A percentile compares a stretch with the other conserved stretches of the same genome.
phyloP scores from a whole-genome alignment of 1,139 yeast genomes.

The Protomyces macrosporus region DNA sequence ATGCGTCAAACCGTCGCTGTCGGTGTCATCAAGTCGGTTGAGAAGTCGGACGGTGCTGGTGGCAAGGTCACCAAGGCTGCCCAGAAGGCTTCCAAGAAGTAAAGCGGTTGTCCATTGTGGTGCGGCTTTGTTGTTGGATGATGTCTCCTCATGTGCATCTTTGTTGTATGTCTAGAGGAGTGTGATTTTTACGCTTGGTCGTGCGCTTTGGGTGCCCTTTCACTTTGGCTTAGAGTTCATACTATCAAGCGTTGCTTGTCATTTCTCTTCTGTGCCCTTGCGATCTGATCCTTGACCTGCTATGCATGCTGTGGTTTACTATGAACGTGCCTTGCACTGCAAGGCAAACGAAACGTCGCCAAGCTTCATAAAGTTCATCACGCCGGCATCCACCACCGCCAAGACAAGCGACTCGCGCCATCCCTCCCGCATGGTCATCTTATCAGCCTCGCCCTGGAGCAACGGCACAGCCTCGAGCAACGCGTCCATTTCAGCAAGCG shows the following conservation, averaged over 20 bases:
- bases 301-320: not conserved
- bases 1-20: slow-evolving; percentile 99
- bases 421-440: slow-evolving; percentile 20
- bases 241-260: not conserved
- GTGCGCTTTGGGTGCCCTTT: not conserved
- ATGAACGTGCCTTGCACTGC: not conserved
- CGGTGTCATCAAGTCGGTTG: slow-evolving; percentile 99
- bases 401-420: slow-evolving; percentile 8
- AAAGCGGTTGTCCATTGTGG: slow-evolving; percentile 35
- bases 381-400: slow-evolving; percentile 28
- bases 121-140: not conserved
- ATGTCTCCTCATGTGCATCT: not conserved
- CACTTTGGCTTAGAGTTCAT: not conserved
- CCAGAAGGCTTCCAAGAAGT: slow-evolving; percentile 96
- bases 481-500: not conserved
- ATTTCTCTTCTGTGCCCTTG: not conserved
- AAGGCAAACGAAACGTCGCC: slow-evolving; percentile 22
- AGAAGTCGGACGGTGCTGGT: slow-evolving; percentile 70
- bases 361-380: slow-evolving; percentile 19
- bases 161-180: no score
- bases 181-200: no score
- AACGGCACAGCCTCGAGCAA: slow-evolving; percentile 7
- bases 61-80: slow-evolving; percentile 99
- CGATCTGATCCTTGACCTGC: not conserved
- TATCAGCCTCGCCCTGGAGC: not conserved